Base-by-base conservation (phyloP, 306 rosid species). In the Cicer judaicum region DNA sequence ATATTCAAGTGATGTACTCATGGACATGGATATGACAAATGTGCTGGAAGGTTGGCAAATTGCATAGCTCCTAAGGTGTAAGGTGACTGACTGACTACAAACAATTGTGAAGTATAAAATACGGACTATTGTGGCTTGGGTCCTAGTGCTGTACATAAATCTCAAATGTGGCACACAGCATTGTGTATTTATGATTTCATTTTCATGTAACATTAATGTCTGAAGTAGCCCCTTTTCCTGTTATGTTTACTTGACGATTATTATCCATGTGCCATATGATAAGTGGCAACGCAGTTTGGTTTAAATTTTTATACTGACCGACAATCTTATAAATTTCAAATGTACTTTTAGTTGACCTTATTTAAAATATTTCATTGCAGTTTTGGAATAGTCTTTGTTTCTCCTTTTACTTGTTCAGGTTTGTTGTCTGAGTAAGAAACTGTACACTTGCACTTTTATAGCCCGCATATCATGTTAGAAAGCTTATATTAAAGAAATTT, bases 111-210 rank as follows among this genome's bases (percentile, higher is more conserved):
- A 76, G 77, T 85, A 78, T 82, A 55, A 79, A 78, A 80, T 85
- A 78, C 84, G 74, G 88, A 82, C 91, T 78, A 53, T 78, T 66
- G 80, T 74, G 86, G 85, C 86, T 78, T 79, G 85, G 87, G 80
- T 85, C 84, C 84, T 82, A 76, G 85, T 81, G 79, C 80, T 94
- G 95, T 94, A 87, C 89, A 88, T 94, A 90, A 84, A 68, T 75
- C 77, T 81, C 87, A 77, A 86, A 82, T 81, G 85, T 82, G 87
- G 84, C 84, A 73, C 80, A 79, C 74, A 54, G 80, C 77, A 78
- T 79, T 85, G 82, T 89, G 86, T 91, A 87, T 83, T 82, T 50
- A 64, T 70, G 80, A 70, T 85, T 84, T 84, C 70, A 59, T 86
- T 85, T 84, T 84, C 70, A 59, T 86, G 94, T 89, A 87, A 86